phyloP scores from a whole-genome alignment of 2,329 filamentous ascomycete genomes.

The Diplodia corticola region DNA sequence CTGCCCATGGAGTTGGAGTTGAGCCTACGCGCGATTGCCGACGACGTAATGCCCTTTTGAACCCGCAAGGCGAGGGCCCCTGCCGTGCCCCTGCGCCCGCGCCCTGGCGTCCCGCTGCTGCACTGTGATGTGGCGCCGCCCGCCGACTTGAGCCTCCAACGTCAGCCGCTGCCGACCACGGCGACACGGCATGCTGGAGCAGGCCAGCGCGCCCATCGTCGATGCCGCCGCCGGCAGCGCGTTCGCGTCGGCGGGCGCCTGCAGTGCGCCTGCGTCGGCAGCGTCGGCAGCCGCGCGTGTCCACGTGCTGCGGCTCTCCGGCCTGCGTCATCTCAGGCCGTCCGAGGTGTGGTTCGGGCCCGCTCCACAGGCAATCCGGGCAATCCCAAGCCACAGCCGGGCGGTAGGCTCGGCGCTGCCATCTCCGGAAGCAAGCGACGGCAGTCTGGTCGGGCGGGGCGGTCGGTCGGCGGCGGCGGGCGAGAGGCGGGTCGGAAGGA shows the following conservation, averaged over 20 bases:
- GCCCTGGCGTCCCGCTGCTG: background rate
- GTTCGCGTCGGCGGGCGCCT: background rate
- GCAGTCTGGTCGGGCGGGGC: background rate
- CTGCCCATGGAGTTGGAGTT: background rate
- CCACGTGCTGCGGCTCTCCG: constrained; percentile 10
- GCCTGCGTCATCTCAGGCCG: background rate
- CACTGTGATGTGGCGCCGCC: constrained; percentile 10
- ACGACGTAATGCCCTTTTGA: constrained; percentile 6
- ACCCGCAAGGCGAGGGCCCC: background rate
- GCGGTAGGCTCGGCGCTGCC: background rate
- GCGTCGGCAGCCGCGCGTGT: background rate
- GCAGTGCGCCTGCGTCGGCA: too few relatives aligned
- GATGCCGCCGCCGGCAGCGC: background rate
- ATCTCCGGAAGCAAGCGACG: background rate
- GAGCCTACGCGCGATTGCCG: constrained; percentile 5
- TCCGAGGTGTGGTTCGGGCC: background rate
- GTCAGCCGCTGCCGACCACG: background rate
- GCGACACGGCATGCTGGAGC: background rate
- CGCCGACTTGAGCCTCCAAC: constrained; percentile 9
- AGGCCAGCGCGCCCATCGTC: background rate
- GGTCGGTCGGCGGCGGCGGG: background rate
- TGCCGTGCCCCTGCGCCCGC: constrained; percentile 1
- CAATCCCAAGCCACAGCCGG: too few relatives aligned
- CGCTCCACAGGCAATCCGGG: background rate
- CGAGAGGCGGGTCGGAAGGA: background rate